A percentile compares a stretch with the other conserved stretches of the same genome.
These are phyloP conservation scores for Gossypium stocksii DNA, from an alignment of 345 rosid species.

Conservation along the genomic window DNA sequence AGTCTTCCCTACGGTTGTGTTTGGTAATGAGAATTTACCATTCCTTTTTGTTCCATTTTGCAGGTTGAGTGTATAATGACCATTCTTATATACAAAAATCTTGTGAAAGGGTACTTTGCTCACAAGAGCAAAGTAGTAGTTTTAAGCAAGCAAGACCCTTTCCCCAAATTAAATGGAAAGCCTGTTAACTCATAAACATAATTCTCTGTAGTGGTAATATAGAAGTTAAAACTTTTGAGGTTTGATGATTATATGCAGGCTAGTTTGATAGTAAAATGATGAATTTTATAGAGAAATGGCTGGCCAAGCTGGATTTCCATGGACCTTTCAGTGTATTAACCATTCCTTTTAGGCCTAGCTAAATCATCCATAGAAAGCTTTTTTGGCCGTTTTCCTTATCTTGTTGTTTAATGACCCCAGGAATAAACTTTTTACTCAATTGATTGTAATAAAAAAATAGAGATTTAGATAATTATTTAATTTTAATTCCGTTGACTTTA, in stretches of 20 bases:
- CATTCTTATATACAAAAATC: slow-evolving; percentile 81
- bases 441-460: no score
- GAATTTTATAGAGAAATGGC: neutral
- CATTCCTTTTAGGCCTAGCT: neutral
- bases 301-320: neutral
- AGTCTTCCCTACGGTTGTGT: neutral
- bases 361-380: neutral
- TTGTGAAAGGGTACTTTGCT: slow-evolving; percentile 81
- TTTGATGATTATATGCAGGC: neutral
- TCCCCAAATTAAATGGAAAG: slow-evolving; percentile 74
- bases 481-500: no score
- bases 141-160: slow-evolving; percentile 95
- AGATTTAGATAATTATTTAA: no score
- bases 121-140: slow-evolving; percentile 96
- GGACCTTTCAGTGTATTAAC: neutral
- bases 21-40: slow-evolving; percentile 8
- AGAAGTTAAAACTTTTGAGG: neutral
- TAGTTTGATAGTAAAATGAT: neutral
- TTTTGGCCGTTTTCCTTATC: neutral
- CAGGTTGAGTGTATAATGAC: slow-evolving; percentile 95
- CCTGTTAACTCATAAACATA: slow-evolving; percentile 59
- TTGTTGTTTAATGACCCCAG: no score
- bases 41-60: slow-evolving; percentile 12
- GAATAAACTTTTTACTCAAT: no score
- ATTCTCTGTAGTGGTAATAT: neutral